Conservation (phyloP, 129 eudicot species). For the Silybum marianum region DNA sequence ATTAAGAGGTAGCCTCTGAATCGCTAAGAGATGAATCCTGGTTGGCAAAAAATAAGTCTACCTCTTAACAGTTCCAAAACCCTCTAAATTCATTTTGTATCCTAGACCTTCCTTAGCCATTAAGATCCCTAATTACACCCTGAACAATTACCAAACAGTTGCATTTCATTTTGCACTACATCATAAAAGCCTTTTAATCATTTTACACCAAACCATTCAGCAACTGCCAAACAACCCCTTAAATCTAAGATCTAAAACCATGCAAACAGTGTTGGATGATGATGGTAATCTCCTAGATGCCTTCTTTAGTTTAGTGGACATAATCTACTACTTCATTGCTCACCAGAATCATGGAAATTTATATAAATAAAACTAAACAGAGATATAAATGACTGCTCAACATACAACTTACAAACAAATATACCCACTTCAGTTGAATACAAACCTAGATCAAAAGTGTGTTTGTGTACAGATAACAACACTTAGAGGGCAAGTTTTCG, state of each 20-base stretch:
- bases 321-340: neutral
- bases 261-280: neutral
- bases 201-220: too few relatives aligned
- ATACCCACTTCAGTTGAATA: neutral
- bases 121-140: too few relatives aligned
- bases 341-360: too few relatives aligned
- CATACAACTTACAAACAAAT: conserved; percentile 27
- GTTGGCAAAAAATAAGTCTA: too few relatives aligned
- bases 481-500: neutral
- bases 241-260: neutral
- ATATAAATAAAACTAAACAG: neutral
- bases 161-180: too few relatives aligned
- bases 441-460: neutral
- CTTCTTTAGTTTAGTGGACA: neutral
- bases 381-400: neutral
- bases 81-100: too few relatives aligned
- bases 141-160: too few relatives aligned
- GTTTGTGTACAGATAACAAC: neutral
- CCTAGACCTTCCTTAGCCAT: too few relatives aligned
- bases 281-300: neutral
- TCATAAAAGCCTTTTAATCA: too few relatives aligned
- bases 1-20: too few relatives aligned
- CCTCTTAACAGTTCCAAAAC: too few relatives aligned
- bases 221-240: neutral
- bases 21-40: too few relatives aligned